Conservation (phyloP, 805 yeast genomes). For the Pichia heedii region DNA sequence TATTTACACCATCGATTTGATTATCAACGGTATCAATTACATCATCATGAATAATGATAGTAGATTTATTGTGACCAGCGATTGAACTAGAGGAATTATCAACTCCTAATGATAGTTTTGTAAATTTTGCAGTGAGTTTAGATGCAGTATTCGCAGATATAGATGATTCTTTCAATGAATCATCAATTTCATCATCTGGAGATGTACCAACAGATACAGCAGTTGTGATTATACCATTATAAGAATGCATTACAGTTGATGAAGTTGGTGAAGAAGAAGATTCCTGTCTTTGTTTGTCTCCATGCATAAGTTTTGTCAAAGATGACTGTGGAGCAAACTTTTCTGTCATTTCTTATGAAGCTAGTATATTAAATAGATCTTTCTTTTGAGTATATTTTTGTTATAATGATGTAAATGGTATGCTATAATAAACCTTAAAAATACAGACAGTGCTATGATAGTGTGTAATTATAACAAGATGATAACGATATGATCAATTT, state of each 20-base stretch:
- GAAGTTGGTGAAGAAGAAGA: constrained; percentile 14
- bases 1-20: too few relatives aligned
- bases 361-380: too few relatives aligned
- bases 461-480: too few relatives aligned
- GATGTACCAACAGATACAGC: constrained; percentile 28
- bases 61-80: not conserved
- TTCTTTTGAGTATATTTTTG: too few relatives aligned
- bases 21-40: not conserved
- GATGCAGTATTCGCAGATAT: not conserved
- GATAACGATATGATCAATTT: too few relatives aligned
- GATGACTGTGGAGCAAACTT: constrained; percentile 28
- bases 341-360: too few relatives aligned
- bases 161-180: not conserved
- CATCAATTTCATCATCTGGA: constrained; percentile 19
- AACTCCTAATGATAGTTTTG: not conserved
- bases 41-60: not conserved
- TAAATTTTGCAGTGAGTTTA: not conserved
- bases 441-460: too few relatives aligned
- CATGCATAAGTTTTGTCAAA: constrained; percentile 28
- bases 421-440: too few relatives aligned
- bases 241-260: constrained; percentile 2
- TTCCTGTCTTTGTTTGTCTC: constrained; percentile 13
- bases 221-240: constrained; percentile 25
- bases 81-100: not conserved
- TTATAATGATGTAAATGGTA: too few relatives aligned